Conservation (phyloP, 2,329 filamentous ascomycete species). For the Metarhizium rileyi region DNA sequence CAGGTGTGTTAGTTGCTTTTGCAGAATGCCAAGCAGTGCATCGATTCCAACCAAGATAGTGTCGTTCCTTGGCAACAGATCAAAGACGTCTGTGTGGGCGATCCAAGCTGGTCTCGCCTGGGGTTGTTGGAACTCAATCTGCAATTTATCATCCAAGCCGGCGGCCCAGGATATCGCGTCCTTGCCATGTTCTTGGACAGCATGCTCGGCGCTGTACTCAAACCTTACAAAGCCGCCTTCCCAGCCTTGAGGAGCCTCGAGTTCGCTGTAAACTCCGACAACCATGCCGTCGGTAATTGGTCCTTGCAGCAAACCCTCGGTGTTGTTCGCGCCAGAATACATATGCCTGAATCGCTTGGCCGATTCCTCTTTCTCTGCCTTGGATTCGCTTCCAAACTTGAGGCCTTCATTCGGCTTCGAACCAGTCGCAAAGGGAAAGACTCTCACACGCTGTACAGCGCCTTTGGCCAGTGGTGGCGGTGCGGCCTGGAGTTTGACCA, state of each 20-base stretch:
- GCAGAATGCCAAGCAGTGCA: conserved; percentile 58
- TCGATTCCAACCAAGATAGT: conserved; percentile 79
- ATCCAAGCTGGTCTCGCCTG: conserved; percentile 55
- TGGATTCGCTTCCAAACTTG: conserved; percentile 81
- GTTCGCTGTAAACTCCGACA: conserved; percentile 47
- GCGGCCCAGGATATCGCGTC: conserved; percentile 59
- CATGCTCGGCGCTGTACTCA: conserved; percentile 35
- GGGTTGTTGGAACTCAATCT: conserved; percentile 67
- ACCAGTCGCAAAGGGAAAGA: conserved; percentile 66
- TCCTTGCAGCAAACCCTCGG: conserved; percentile 62
- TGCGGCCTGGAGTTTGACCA: conserved; percentile 80
- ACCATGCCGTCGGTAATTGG: conserved; percentile 85
- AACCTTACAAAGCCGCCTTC: conserved; percentile 78
- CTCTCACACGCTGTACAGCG: conserved; percentile 55
- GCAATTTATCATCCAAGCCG: conserved; percentile 63
- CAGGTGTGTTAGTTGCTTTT: conserved; percentile 68
- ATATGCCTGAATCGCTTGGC: conserved; percentile 61
- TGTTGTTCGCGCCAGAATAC: conserved; percentile 48
- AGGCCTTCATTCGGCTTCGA: conserved; percentile 55
- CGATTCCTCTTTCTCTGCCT: conserved; percentile 70
- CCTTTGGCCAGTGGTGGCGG: conserved; percentile 59
- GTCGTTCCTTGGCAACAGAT: conserved; percentile 45
- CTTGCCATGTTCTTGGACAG: conserved; percentile 32
- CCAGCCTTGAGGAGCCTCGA: conserved; percentile 54
- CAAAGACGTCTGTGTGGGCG: conserved; percentile 32